phyloP scores from a whole-genome alignment of 2,329 filamentous ascomycete species.

The Podosphaera fusca region DNA sequence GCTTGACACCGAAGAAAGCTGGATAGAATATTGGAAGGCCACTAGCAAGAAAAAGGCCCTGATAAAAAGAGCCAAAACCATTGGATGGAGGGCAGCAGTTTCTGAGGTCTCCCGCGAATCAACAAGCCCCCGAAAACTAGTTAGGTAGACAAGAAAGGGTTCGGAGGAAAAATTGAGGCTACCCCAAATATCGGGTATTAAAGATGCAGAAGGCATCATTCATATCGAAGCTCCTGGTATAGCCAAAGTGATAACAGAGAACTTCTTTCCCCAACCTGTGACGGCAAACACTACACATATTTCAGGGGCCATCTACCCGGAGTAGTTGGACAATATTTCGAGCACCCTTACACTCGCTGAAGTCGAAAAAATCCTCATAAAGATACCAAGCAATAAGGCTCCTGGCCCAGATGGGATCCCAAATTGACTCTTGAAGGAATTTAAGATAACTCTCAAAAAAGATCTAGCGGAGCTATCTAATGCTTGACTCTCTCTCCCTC shows the following conservation, averaged over 20 bases:
- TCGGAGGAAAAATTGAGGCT: not conserved
- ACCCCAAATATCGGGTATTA: no score
- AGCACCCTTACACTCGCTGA: not conserved
- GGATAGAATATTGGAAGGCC: no score
- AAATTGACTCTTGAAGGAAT: not conserved
- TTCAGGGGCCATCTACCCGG: not conserved
- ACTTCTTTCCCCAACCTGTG: not conserved
- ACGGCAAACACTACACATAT: not conserved
- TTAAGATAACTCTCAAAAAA: no score
- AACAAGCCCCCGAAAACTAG: not conserved
- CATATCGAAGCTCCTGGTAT: not conserved
- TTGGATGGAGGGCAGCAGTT: not conserved
- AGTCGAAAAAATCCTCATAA: not conserved
- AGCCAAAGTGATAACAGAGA: not conserved
- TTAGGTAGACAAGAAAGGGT: not conserved
- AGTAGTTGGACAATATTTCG: not conserved
- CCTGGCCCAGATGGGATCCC: not conserved
- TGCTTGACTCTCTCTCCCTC: no score
- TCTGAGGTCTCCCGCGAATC: not conserved
- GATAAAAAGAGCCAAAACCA: no score
- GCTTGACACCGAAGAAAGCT: no score
- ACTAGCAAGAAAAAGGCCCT: no score
- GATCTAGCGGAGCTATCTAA: no score
- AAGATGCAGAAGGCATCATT: not conserved
- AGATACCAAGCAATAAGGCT: not conserved